Percentiles rank a stretch among this genome's conserved stretches.
Conservation (phyloP, 116 monocot species). For the Papilionanthe hybrid region DNA sequence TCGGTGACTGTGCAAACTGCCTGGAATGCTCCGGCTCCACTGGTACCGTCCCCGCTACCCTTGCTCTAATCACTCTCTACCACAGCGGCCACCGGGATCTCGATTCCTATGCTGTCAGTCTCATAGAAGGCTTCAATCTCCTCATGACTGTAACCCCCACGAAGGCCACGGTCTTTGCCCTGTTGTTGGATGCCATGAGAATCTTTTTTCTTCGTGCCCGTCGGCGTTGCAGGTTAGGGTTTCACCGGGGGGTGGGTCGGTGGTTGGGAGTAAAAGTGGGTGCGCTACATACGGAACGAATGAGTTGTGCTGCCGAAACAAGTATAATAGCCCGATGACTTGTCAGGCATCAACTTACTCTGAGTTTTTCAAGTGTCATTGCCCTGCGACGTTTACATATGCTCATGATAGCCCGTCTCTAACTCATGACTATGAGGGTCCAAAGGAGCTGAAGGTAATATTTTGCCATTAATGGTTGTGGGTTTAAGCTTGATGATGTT, state of each 20-base stretch:
- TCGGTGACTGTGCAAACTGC: slow-evolving; percentile 50
- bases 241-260: slow-evolving; percentile 16
- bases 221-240: slow-evolving; percentile 24
- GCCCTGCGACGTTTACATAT: slow-evolving; percentile 38
- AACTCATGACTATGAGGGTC: slow-evolving; percentile 59
- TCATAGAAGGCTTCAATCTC: slow-evolving; percentile 86
- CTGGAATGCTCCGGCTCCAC: slow-evolving; percentile 45
- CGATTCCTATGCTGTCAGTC: slow-evolving; percentile 91
- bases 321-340: slow-evolving; percentile 20
- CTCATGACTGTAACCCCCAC: slow-evolving; percentile 60
- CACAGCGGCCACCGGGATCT: slow-evolving; percentile 38
- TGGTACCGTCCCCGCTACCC: slow-evolving; percentile 47
- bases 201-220: slow-evolving; percentile 32
- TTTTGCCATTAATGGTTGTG: slow-evolving; percentile 67
- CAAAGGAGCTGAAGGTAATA: slow-evolving; percentile 91
- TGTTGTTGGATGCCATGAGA: slow-evolving; percentile 52
- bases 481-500: too few species aligned
- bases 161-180: slow-evolving; percentile 14
- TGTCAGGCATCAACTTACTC: slow-evolving; percentile 37
- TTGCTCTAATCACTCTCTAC: slow-evolving; percentile 53
- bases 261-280: slow-evolving; percentile 47
- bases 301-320: slow-evolving; percentile 43
- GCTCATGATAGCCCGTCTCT: slow-evolving; percentile 60
- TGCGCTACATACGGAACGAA: slow-evolving; percentile 36
- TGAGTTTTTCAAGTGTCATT: slow-evolving; percentile 26